These are phyloP conservation scores for Dorcoceras hygrometricum DNA, from an alignment of 257 asterid species.

Conservation along the genomic window DNA sequence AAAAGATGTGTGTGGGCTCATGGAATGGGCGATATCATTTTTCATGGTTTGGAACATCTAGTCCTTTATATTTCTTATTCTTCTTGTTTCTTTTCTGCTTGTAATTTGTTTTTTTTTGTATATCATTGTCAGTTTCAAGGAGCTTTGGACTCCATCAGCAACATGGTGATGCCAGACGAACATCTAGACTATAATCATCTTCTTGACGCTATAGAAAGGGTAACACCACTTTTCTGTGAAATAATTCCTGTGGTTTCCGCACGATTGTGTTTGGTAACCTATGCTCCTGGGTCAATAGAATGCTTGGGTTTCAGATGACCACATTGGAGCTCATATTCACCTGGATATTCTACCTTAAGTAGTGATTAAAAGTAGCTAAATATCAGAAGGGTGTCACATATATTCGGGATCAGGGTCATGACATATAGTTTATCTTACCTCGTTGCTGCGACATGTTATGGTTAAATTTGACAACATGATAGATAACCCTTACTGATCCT, in stretches of 20 bases:
- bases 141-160: slow-evolving; percentile 38
- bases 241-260: not conserved
- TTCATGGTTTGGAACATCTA: not conserved
- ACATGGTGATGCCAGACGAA: slow-evolving; percentile 66
- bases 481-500: slow-evolving; percentile 17
- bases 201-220: slow-evolving; percentile 60
- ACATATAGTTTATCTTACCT: not conserved
- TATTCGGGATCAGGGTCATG: not conserved
- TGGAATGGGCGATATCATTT: not conserved
- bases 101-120: not conserved
- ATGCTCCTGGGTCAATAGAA: not conserved
- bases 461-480: slow-evolving; percentile 12
- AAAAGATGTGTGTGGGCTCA: not conserved
- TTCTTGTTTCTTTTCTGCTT: slow-evolving; percentile 1
- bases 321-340: not conserved
- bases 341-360: not conserved
- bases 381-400: not conserved
- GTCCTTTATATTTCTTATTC: not conserved
- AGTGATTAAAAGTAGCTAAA: not conserved
- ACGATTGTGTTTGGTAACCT: not conserved
- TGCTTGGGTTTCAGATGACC: not conserved
- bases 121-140: slow-evolving; percentile 39
- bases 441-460: not conserved
- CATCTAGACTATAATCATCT: slow-evolving; percentile 56
- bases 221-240: slow-evolving; percentile 20